phyloP scores from a whole-genome alignment of 2,329 filamentous ascomycete species.

The Neofusicoccum parvum region DNA sequence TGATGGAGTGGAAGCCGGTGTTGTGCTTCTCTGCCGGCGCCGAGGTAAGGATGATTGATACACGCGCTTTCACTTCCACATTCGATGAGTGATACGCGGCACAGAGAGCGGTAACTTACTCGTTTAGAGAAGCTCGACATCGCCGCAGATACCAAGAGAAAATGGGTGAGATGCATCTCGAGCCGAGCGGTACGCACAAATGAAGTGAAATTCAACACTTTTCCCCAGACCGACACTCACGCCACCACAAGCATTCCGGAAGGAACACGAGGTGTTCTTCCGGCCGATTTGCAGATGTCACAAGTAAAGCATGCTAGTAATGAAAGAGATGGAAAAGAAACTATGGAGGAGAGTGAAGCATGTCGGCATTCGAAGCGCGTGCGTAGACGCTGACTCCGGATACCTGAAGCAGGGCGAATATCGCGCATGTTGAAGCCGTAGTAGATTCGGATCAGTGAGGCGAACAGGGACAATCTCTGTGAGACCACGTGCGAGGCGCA shows the following conservation, averaged over 20 bases:
- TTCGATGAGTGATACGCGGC: not conserved
- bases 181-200: conserved; percentile 1
- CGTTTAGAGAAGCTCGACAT: not conserved
- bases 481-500: not conserved
- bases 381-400: not conserved
- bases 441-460: not conserved
- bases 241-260: not conserved
- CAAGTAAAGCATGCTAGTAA: conserved; percentile 6
- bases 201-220: conserved; percentile 18
- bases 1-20: not conserved
- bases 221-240: not conserved
- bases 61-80: not conserved
- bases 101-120: not conserved
- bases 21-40: not conserved
- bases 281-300: not conserved
- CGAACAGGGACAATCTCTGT: conserved; percentile 4
- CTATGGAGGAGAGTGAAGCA: not conserved
- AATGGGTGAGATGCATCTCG: not conserved
- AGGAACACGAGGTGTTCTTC: not conserved
- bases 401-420: not conserved
- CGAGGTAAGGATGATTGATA: not conserved
- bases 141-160: not conserved
- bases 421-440: not conserved
- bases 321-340: not conserved
- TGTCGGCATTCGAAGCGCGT: not conserved